Percentiles rank a stretch among this genome's conserved stretches.
Evolutionary conservation across 768 basidiomycete genomes (phyloP).

Genomic region (Auriculariales sp.): DNA sequence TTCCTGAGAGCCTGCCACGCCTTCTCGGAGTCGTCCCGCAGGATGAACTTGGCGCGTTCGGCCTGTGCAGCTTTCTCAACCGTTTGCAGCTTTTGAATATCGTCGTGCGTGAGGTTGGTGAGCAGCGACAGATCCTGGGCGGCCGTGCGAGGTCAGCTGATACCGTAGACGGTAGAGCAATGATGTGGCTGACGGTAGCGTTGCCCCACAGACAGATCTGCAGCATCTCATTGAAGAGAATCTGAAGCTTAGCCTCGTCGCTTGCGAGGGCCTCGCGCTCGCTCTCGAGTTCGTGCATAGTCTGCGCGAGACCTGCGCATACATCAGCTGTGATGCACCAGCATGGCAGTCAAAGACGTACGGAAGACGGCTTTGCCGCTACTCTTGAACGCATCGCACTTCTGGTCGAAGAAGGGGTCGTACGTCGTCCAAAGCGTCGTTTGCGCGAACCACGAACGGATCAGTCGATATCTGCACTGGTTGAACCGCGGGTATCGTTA

Average conservation of each 20-base stretch:
- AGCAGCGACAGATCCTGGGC: constrained; percentile 83
- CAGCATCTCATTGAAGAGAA: constrained; percentile 71
- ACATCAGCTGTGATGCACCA: not conserved
- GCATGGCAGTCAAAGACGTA: constrained; percentile 22
- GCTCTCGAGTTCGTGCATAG: constrained; percentile 48
- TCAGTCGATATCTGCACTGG: constrained; percentile 58
- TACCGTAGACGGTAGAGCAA: not conserved
- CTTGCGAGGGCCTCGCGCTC: constrained; percentile 29
- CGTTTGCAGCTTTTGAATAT: constrained; percentile 70
- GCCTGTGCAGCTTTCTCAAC: constrained; percentile 72
- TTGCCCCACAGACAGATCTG: constrained; percentile 76
- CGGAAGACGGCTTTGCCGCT: constrained; percentile 67
- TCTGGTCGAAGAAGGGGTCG: constrained; percentile 76
- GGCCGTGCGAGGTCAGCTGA: not conserved
- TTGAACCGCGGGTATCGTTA: not conserved
- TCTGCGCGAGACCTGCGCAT: constrained; percentile 51
- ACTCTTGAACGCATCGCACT: constrained; percentile 66
- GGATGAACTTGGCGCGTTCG: constrained; percentile 62
- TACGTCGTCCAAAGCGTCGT: constrained; percentile 57
- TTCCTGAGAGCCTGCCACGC: constrained; percentile 61
- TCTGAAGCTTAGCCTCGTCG: constrained; percentile 38
- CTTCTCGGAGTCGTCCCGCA: constrained; percentile 64
- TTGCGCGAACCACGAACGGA: constrained; percentile 57
- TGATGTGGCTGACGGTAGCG: not conserved
- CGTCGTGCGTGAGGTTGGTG: constrained; percentile 67